These are phyloP conservation scores for Trifolium dubium DNA, from an alignment of 306 rosid genomes.

Conservation along the genomic window DNA sequence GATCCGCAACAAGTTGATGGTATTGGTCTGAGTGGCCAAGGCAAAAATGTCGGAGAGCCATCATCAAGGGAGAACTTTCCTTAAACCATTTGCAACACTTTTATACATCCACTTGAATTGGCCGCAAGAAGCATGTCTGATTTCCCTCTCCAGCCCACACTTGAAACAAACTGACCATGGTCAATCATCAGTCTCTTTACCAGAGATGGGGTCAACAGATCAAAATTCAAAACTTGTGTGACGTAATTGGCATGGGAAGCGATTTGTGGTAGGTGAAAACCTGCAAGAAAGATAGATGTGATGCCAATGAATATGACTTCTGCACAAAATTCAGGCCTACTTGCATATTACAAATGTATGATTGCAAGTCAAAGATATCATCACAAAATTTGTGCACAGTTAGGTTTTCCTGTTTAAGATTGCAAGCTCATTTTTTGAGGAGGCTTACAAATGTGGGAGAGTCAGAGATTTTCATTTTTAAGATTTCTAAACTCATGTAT, in stretches of 20 bases:
- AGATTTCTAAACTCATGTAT: conserved; percentile 9
- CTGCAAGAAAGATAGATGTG: conserved; percentile 50
- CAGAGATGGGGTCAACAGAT: conserved; percentile 82
- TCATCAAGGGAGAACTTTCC: conserved; percentile 32
- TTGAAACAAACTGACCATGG: conserved; percentile 86
- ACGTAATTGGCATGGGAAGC: conserved; percentile 87
- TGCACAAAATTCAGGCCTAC: conserved; percentile 14
- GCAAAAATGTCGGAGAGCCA: conserved; percentile 27
- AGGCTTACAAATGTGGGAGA: no score
- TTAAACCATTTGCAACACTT: conserved; percentile 80
- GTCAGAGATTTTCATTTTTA: neutral
- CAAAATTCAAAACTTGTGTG: conserved; percentile 82
- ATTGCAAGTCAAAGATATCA: conserved; percentile 6
- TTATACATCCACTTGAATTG: conserved; percentile 89
- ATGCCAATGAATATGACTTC: conserved; percentile 12
- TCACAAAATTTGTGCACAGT: neutral
- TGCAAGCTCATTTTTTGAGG: no score
- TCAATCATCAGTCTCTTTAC: conserved; percentile 86
- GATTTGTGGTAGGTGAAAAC: conserved; percentile 82
- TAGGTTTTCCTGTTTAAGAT: no score
- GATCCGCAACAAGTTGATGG: conserved; percentile 33
- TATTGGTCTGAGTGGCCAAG: conserved; percentile 39
- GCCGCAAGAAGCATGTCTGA: conserved; percentile 88
- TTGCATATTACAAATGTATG: conserved; percentile 1
- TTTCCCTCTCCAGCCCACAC: conserved; percentile 95